These are phyloP conservation scores for Gracilaria gracilis DNA, from an alignment of 23 red algal species.

Conservation along the genomic window DNA sequence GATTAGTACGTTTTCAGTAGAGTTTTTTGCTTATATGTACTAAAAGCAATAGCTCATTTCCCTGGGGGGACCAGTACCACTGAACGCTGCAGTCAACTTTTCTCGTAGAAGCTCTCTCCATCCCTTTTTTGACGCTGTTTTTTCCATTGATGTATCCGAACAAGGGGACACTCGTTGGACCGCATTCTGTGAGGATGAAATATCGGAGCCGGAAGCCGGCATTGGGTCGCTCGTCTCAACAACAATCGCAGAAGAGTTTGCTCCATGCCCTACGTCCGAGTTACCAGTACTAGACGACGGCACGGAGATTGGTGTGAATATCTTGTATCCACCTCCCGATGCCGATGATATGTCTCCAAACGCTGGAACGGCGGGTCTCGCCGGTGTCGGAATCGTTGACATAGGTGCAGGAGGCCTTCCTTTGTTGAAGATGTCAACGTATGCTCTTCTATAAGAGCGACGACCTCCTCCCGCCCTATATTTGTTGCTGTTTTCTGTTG, in stretches of 20 bases:
- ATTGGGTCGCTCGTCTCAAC: constrained; percentile 8
- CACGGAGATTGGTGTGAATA: background rate
- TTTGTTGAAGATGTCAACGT: constrained; percentile 74
- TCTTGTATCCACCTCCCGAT: background rate
- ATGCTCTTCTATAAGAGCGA: constrained; percentile 36
- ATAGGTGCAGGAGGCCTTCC: background rate
- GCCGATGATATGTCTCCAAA: background rate
- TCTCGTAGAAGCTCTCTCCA: too few relatives aligned
- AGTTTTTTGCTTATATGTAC: too few relatives aligned
- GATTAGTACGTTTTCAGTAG: too few relatives aligned
- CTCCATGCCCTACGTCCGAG: background rate
- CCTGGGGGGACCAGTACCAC: too few relatives aligned
- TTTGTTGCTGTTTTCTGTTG: constrained; percentile 22
- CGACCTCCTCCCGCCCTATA: constrained; percentile 29
- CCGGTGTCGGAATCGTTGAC: background rate
- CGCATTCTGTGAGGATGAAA: background rate
- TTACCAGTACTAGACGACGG: constrained; percentile 19
- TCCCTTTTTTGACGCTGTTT: too few relatives aligned
- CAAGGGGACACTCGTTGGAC: too few relatives aligned
- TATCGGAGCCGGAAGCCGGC: background rate
- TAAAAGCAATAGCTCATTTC: too few relatives aligned
- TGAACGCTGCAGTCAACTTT: too few relatives aligned
- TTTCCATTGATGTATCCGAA: too few relatives aligned
- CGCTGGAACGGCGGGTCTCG: constrained; percentile 6
- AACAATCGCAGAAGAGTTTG: background rate